Conservation (phyloP, 163 green algal species). For the Chlorella variabilis region DNA sequence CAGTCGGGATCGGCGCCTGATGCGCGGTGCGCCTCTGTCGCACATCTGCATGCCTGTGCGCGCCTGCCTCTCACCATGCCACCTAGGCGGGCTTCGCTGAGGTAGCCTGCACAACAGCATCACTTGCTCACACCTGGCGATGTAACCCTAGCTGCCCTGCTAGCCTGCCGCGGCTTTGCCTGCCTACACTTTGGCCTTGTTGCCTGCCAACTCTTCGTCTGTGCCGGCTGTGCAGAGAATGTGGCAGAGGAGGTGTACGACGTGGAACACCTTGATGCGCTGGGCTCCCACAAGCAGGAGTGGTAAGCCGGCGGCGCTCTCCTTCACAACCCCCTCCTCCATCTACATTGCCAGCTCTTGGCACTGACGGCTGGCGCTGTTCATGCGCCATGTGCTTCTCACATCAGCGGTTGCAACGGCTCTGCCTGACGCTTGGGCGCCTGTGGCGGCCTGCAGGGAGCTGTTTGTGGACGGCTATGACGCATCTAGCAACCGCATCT, state of each 20-base stretch:
- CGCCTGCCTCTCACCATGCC: background rate
- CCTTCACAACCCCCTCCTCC: too few relatives aligned
- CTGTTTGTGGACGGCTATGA: constrained; percentile 70
- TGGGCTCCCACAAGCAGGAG: constrained; percentile 48
- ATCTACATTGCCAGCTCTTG: too few relatives aligned
- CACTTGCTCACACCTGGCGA: too few relatives aligned
- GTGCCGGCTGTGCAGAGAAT: constrained; percentile 24
- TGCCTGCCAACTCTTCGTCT: background rate
- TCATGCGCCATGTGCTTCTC: background rate
- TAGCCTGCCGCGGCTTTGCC: background rate
- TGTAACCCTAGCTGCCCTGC: too few relatives aligned
- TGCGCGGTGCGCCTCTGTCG: constrained; percentile 15
- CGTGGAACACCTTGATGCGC: constrained; percentile 46
- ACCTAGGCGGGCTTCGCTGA: too few relatives aligned
- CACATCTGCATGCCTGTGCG: background rate
- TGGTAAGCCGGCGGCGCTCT: constrained; percentile 40
- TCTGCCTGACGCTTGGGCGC: too few relatives aligned
- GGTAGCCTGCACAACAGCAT: too few relatives aligned
- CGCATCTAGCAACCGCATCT: constrained; percentile 63
- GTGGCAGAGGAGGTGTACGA: constrained; percentile 56
- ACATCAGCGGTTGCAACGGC: background rate
- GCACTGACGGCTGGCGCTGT: too few relatives aligned
- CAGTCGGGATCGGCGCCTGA: constrained; percentile 27
- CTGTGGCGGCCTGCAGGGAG: too few relatives aligned
- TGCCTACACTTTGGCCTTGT: background rate